Evolutionary conservation across 192 early-diverging fungal species (phyloP), one percentile per base, ranked within the genome.

Genomic region (Entomortierella beljakovae): DNA sequence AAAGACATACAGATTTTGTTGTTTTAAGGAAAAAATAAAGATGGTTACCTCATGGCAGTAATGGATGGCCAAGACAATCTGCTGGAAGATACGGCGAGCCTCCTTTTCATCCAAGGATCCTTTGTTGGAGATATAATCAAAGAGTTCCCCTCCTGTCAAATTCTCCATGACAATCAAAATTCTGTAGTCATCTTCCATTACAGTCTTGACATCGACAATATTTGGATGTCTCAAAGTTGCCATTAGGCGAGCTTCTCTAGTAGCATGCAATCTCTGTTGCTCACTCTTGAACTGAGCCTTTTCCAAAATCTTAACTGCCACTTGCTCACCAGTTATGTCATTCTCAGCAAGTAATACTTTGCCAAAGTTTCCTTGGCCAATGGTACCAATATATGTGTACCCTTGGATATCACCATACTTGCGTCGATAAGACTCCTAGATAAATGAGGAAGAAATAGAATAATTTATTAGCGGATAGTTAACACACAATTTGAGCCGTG

Each of bases 311-410:
- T 90, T 90, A 32, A 90, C 81, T 13, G 89, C 89, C 18, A 88
- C 86, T 64, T 88, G 75, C 48, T 82, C 68, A 11, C 80, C 72
- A 29, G 84, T 79, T 2, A 71, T 50, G 49, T 71, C 61, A 59
- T 90, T 81, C 55, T 88, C 83, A 18, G 86, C 88, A 22, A 90
- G 62, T 33, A 87, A 83, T 6, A 90, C 88, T 57, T 90, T 90
- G 22, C 88, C 88, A 80, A 88, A 90, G 52, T 86, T 90, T 16
- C 88, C 88, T 59, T 90, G 84, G 15, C 88, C 88, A 38, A 90
- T 56, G 31, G 81, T 87, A 18, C 74, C 74, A 46, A 77, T 77
- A 34, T 77, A 77, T 3, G 74, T 68, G 37, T 77, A 77, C 11
- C 74, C 74, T 22, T 68, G 74, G 0, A 77, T 62, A 7, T 77